Base-by-base conservation (phyloP, 2,329 filamentous ascomycete species). In the Monosporascus sp. region DNA sequence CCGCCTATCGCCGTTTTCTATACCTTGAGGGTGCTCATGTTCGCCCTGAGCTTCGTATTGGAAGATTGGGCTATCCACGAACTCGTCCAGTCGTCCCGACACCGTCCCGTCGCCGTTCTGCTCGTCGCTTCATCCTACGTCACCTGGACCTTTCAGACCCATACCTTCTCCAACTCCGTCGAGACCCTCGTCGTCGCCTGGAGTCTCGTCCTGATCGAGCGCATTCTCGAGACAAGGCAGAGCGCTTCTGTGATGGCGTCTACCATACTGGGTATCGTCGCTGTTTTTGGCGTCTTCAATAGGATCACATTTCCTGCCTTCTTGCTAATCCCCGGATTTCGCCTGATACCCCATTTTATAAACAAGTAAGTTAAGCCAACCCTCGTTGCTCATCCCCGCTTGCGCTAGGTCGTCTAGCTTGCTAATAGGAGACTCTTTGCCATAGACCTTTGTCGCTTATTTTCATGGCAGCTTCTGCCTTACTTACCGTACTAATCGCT, bases 1-100 rank as follows among this genome's bases (percentile, higher is more conserved):
- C 84, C 90, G 24, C 90, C 94, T n/a, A 82, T 87, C 58, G 81
- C 87, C 47, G 88, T 96, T 48, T 99, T 96, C 76, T 96, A 93
- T 83, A 86, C 88, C 4, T 75, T 97, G 63, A 84, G 94, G 52
- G 79, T 89, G 48, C 80, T 95, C 67, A 97, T 99, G 92, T 96
- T 97, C 73, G 75, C 90, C 50, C 78, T 96, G 68, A 97, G 92
- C 76, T 96, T 99, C 70, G 91, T 99, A 51, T 80, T 99, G 57
- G 91, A 97, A 72, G 94, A 99, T 75, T 97, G 94, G 93, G 94
- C 94, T 11, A 82, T 99, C 54, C 85, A 96, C 75, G 94, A 99
- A 70, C 79, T 97, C 58, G 85, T 97, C 52, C 84, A 85, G 56
- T 88, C 87, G 39, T 84, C 84, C 57, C 85, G 85, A 55, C 78